Base-by-base conservation (phyloP, 2,329 filamentous ascomycete species). In the Cercospora sp. region DNA sequence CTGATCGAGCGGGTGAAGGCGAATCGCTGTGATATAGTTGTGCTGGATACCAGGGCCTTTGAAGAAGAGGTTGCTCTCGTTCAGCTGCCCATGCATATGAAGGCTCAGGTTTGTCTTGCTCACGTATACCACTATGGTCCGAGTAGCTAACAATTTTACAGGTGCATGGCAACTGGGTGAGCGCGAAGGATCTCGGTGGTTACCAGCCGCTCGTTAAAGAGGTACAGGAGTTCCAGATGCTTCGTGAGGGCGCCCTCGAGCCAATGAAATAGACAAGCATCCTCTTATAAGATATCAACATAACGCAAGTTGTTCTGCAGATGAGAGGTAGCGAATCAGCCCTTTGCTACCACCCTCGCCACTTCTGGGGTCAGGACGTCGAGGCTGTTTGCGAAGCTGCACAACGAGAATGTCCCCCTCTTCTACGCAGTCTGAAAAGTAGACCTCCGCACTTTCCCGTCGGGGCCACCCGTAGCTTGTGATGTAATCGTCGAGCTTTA, bases 41-140 rank as follows among this genome's bases (percentile, higher is more conserved):
- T 84, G 4, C 75, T 84, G 63, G 81, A 83, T 65, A 82, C 82
- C 5, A 72, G 66, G 66, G 73, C 80, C 13, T 74, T 83, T 18
- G 73, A 72, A 3, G 77, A 78, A 13, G 80, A 82, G 5, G 59
- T 82, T 0, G 81, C 82, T 2, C 74, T 81, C 4, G 73, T 82
- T 1, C 77, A 82, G 71, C 61, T 84, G 61, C 82, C 82, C 5
- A 75, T 80, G 62, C 67, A 67, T 53, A 66, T 72, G 66, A 71
- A 71, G 67, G 67, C 68, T 13, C 70, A 71, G 65, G 65, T 72
- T 18, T 60, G 65, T 57, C 40, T 31, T 31, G 30, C 30, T 31
- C 30, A 31, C 30, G 30, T 3, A 31, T 31, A 31, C 30, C 30
- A 2, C 30, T 10, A 31, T 2, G 30, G 30, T 10, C 30, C 30